Evolutionary conservation across 257 asterid species (phyloP), one percentile per base, ranked within the genome.

Genomic region (Solanum lycopersicoides): DNA sequence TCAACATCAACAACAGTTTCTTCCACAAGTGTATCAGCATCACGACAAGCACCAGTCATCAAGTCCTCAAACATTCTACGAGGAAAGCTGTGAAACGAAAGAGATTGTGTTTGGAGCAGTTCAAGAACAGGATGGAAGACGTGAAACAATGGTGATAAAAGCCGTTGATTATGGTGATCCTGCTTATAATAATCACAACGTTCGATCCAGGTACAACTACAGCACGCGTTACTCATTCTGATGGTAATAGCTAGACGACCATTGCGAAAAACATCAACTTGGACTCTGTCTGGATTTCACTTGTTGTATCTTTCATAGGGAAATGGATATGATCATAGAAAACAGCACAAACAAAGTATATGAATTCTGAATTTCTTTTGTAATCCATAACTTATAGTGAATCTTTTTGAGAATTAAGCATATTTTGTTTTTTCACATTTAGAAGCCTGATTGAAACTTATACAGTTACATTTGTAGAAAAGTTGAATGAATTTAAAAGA

Each of bases 51-150:
- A 95, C 86, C 93, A 90, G 9, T 91, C 98, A 0, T 16, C 95
- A 6, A 90, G 93, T 88, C 92, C 99, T 2, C 94, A 90, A 69
- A 95, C 99, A 6, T 89, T 86, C 73, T 93, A 92, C 83, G 98
- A 95, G 91, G 92, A 91, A 44, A 93, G 86, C 75, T 66, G 89
- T 25, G 97, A 97, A 59, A 87, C 98, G 4, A 94, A 95, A 5
- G 99, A 96, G 90, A 95, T 96, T 3, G 98, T 96, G 89, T 96
- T 96, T 21, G 99, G 99, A 41, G 99, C 99, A 0, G 96, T 95
- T 69, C 99, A 95, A 84, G 98, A 95, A 88, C 95, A 95, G 90
- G 95, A 91, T n/a, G 96, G 92, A 13, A 92, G 93, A 9, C 92
- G 94, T 3, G 99, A 95, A 91, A 94, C 96, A 3, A 80, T 95